Evolutionary conservation across 768 basidiomycete genomes (phyloP).

Genomic region (Hericium erinaceus): DNA sequence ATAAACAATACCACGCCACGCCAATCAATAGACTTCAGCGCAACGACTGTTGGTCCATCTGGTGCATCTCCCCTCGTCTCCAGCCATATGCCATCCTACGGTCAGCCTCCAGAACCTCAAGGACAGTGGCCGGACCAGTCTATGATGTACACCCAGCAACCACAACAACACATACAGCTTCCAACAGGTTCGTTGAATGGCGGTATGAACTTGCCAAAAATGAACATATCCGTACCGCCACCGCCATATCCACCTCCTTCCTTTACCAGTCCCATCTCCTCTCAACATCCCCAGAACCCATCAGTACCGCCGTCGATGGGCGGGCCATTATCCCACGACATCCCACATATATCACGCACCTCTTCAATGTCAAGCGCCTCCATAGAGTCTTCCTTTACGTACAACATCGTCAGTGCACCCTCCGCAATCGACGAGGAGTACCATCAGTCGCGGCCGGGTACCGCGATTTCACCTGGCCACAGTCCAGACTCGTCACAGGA

Average conservation of each 20-base stretch:
- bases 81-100: conserved; percentile 22
- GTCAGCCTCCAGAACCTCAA: conserved; percentile 17
- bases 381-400: conserved; percentile 20
- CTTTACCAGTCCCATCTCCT: conserved; percentile 8
- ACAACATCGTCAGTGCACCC: conserved; percentile 15
- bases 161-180: conserved; percentile 22
- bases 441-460: conserved; percentile 19
- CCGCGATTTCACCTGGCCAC: conserved; percentile 15
- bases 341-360: conserved; percentile 21
- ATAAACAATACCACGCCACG: conserved; percentile 13
- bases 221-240: conserved; percentile 3
- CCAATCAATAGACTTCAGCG: conserved; percentile 16
- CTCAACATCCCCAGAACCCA: no score
- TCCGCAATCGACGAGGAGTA: conserved; percentile 18
- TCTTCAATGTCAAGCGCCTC: conserved; percentile 22
- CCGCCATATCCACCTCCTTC: conserved; percentile 17
- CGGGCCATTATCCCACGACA: conserved; percentile 11
- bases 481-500: conserved; percentile 28
- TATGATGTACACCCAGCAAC: not conserved
- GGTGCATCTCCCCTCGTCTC: conserved; percentile 11
- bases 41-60: conserved; percentile 14
- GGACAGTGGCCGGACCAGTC: conserved; percentile 2
- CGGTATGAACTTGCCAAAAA: conserved; percentile 13
- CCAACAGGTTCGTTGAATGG: conserved; percentile 17
- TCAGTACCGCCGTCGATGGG: conserved; percentile 1